phyloP scores from a whole-genome alignment of 2,329 filamentous ascomycete species.

The Chaetomium olivaceum region DNA sequence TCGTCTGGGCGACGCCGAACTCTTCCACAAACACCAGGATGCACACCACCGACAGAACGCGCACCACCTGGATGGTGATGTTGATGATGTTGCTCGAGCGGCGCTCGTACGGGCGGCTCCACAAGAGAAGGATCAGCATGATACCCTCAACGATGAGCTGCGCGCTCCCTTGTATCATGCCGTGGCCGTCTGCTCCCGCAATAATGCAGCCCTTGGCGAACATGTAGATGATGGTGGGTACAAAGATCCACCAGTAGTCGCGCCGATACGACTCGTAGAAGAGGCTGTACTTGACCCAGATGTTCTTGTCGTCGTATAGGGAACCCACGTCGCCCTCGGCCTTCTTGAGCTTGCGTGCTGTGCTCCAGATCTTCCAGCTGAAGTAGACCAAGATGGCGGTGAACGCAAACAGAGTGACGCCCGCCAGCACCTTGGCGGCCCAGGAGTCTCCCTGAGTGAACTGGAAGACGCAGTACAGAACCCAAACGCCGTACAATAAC shows the following conservation, averaged over 20 bases:
- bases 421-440: constrained; percentile 84
- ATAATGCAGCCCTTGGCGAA: constrained; percentile 86
- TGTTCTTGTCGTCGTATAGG: constrained; percentile 84
- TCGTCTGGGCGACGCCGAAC: constrained; percentile 84
- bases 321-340: constrained; percentile 69
- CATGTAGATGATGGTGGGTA: constrained; percentile 86
- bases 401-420: constrained; percentile 76
- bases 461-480: constrained; percentile 93
- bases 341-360: constrained; percentile 73
- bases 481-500: constrained; percentile 91
- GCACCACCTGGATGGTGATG: constrained; percentile 84
- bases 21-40: constrained; percentile 93
- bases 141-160: constrained; percentile 79
- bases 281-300: constrained; percentile 92
- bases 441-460: constrained; percentile 93
- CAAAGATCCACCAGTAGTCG: constrained; percentile 95
- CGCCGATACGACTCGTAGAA: constrained; percentile 97
- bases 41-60: constrained; percentile 83
- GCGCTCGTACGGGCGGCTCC: constrained; percentile 82
- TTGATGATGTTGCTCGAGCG: constrained; percentile 91
- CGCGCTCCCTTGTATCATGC: constrained; percentile 74
- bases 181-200: constrained; percentile 81
- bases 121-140: constrained; percentile 77
- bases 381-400: constrained; percentile 82
- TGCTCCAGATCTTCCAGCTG: constrained; percentile 76